Conservation (phyloP, 2,329 filamentous ascomycete genomes). For the Claviceps sp. region DNA sequence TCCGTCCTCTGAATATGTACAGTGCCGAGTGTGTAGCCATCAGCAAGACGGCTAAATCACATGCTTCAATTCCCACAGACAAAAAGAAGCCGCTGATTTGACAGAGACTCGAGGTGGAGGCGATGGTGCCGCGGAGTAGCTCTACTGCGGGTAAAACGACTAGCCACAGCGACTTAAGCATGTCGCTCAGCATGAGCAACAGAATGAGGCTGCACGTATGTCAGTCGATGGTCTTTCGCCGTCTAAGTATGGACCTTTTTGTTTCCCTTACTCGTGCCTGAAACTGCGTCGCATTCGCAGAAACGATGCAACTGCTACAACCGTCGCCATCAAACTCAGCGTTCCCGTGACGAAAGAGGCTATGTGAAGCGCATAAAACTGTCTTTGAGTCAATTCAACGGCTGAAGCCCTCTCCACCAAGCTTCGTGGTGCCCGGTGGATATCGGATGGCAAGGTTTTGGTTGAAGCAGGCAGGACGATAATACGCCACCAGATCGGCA, state of each 20-base stretch:
- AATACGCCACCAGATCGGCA: conserved; percentile 2
- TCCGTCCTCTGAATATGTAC: conserved; percentile 51
- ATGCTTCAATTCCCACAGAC: conserved; percentile 51
- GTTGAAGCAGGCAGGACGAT: not conserved
- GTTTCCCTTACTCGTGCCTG: conserved; percentile 40
- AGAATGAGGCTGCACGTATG: conserved; percentile 48
- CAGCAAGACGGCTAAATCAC: conserved; percentile 57
- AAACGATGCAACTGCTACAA: conserved; percentile 58
- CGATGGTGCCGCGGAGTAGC: conserved; percentile 37
- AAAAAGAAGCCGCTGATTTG: conserved; percentile 58
- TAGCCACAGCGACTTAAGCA: conserved; percentile 57
- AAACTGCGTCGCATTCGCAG: conserved; percentile 60
- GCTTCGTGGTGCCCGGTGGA: not conserved
- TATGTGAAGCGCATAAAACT: conserved; percentile 9
- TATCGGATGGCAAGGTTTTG: not conserved
- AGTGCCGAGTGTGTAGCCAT: conserved; percentile 62
- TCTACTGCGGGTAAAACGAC: conserved; percentile 50
- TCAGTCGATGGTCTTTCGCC: not conserved
- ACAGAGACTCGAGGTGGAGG: conserved; percentile 43
- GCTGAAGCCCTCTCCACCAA: not conserved
- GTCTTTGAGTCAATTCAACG: not conserved
- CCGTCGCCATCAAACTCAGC: conserved; percentile 42
- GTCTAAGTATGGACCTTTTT: not conserved
- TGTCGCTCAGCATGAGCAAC: conserved; percentile 58
- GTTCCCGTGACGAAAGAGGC: conserved; percentile 27